These are phyloP conservation scores for Boletus sp. DNA, from an alignment of 768 basidiomycete genomes.

Conservation along the genomic window DNA sequence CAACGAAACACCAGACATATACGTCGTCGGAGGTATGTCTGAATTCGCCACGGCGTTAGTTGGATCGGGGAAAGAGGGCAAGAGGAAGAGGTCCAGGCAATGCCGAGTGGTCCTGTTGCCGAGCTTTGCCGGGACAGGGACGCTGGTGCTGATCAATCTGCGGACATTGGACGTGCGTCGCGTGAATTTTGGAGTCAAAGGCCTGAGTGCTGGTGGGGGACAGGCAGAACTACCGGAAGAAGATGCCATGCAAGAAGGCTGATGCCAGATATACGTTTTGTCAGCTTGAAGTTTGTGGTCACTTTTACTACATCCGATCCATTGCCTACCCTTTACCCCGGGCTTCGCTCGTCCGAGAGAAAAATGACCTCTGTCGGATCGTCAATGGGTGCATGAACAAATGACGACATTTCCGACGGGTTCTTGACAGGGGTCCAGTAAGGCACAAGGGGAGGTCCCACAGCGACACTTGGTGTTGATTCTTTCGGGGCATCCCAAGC, in stretches of 20 bases:
- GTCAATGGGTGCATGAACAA: background rate
- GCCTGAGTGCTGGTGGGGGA: slow-evolving; percentile 27
- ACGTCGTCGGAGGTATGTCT: slow-evolving; percentile 90
- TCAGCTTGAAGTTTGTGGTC: background rate
- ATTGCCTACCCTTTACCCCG: background rate
- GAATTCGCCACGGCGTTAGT: slow-evolving; percentile 74
- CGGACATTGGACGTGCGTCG: slow-evolving; percentile 68
- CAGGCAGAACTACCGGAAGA: slow-evolving; percentile 5
- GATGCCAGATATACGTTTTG: slow-evolving; percentile 5
- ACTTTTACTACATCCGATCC: background rate
- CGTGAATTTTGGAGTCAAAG: slow-evolving; percentile 50
- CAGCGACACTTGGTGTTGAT: background rate
- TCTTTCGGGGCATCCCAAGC: background rate
- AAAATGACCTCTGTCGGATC: background rate
- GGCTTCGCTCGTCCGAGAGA: background rate
- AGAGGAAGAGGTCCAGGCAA: slow-evolving; percentile 29
- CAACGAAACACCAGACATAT: slow-evolving; percentile 80
- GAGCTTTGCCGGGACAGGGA: slow-evolving; percentile 72
- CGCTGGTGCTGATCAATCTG: slow-evolving; percentile 76
- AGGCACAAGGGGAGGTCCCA: background rate
- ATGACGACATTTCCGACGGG: background rate
- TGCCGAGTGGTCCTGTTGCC: slow-evolving; percentile 83
- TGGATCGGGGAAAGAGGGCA: slow-evolving; percentile 32
- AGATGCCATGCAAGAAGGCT: slow-evolving; percentile 26
- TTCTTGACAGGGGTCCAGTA: background rate